Base-by-base conservation (phyloP, 1,284 basidiomycete species). In the Ceratobasidium sp. region DNA sequence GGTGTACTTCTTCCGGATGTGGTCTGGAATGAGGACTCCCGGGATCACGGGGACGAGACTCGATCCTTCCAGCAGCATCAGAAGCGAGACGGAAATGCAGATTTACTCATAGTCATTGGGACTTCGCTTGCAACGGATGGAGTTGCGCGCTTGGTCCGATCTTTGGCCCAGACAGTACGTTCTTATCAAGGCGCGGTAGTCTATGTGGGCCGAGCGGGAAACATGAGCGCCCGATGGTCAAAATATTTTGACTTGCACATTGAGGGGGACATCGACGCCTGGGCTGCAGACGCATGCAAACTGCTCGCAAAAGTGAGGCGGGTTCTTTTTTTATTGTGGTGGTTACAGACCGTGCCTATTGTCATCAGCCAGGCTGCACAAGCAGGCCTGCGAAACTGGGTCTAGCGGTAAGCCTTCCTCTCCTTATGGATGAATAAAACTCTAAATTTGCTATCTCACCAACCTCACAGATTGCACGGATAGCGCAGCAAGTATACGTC, bases 41-140 rank as follows among this genome's bases (percentile, higher is more conserved):
- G 16, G 16, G 43, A 45, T 55, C 52, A 55, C 18, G 8, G 23
- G 5, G 3, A 3, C 8, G 18, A 26, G 12, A 26, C 5, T 6
- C 5, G 3, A n/a, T 8, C 43, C 4, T 18, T 45, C 3, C 9
- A 45, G 18, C 6, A 18, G 3, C 43, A 10, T 6, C 18, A 2
- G 18, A 8, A 5, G 28, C 12, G 4, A 16, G 50, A 67, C 26
- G 64, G 64, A 9, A 3, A 2, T 6, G 64, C 50, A n/a, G 32
- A 52, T 9, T 21, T 67, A 8, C 28, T 67, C 32, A 18, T 67
- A 4, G 34, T 67, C 18, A 55, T 67, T n/a, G 64, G 64, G 12
- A 67, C 64, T 3, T 67, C 64, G 4, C 21, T 67, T 23, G 48
- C 18, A 26, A 67, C 64, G 10, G 48, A 41, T 16, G 64, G 64